A percentile compares a stretch with the other conserved stretches of the same genome.
phyloP scores from a whole-genome alignment of 139 green algal genomes.

The Picochlorum costavermella region DNA sequence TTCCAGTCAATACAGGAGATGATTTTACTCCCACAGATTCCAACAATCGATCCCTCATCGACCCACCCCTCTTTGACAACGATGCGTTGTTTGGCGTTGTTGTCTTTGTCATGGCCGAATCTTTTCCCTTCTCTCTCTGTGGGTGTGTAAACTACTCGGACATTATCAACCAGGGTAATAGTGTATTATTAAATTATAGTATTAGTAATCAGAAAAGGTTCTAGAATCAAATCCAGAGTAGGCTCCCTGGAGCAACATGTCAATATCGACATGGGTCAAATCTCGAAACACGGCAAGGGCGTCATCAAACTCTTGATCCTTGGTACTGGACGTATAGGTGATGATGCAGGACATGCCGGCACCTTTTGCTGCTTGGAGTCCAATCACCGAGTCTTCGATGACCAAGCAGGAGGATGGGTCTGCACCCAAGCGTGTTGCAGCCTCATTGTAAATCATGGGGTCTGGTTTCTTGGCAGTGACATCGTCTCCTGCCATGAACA shows the following conservation, averaged over 20 bases:
- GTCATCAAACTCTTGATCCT: conserved; percentile 30
- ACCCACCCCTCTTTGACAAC: neutral
- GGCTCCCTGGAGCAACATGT: conserved; percentile 8
- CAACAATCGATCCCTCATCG: conserved; percentile 3
- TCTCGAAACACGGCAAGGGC: conserved; percentile 13
- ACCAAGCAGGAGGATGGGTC: conserved; percentile 76
- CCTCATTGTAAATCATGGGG: conserved; percentile 76
- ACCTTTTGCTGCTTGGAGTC: conserved; percentile 73
- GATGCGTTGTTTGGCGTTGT: no score
- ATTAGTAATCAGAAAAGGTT: neutral
- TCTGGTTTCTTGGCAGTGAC: conserved; percentile 71
- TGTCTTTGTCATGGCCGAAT: no score
- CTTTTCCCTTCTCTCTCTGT: no score
- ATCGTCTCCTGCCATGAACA: conserved; percentile 75
- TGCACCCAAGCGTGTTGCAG: conserved; percentile 68
- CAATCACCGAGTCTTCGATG: conserved; percentile 92
- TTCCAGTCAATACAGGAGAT: no score
- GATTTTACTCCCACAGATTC: conserved; percentile 15
- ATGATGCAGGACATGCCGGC: conserved; percentile 90
- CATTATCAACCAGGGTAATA: neutral
- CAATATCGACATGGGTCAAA: conserved; percentile 12
- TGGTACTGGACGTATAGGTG: conserved; percentile 69
- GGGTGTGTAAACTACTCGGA: no score
- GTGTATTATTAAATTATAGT: neutral
- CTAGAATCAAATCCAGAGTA: conserved; percentile 18